Evolutionary conservation across 2,329 filamentous ascomycete genomes (phyloP).

Genomic region (Tolypocladium guangdongense): DNA sequence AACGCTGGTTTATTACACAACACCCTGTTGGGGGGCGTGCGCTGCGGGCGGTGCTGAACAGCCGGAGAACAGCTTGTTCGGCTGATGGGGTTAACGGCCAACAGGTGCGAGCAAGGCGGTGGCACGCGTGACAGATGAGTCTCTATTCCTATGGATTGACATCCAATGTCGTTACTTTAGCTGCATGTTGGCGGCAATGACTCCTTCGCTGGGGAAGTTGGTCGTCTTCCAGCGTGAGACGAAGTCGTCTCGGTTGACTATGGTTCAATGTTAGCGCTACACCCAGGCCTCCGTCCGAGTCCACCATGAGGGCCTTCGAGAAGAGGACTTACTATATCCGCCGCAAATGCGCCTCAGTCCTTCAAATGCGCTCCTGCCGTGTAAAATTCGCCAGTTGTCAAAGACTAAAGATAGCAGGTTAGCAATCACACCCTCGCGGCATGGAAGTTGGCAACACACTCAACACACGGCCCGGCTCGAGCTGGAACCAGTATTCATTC

Average conservation of each 20-base stretch:
- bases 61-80: too few relatives aligned
- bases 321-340: constrained; percentile 61
- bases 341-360: constrained; percentile 84
- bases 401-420: constrained; percentile 49
- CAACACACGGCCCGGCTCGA: constrained; percentile 66
- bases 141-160: neutral
- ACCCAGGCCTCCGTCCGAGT: neutral
- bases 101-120: neutral
- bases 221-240: constrained; percentile 65
- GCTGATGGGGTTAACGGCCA: neutral
- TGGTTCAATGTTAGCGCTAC: neutral
- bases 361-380: constrained; percentile 73
- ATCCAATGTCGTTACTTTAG: constrained; percentile 6
- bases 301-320: neutral
- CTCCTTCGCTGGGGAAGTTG: constrained; percentile 43
- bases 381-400: constrained; percentile 90
- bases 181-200: constrained; percentile 26
- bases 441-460: constrained; percentile 40
- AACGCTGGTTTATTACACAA: too few relatives aligned
- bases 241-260: constrained; percentile 73
- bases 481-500: constrained; percentile 69
- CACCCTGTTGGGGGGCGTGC: too few relatives aligned
- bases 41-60: too few relatives aligned
- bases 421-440: neutral
- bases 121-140: neutral